Percentiles rank a stretch among this genome's conserved stretches.
These are phyloP conservation scores for Periglandula ipomoeae DNA, from an alignment of 2,329 filamentous ascomycete species.

Conservation along the genomic window DNA sequence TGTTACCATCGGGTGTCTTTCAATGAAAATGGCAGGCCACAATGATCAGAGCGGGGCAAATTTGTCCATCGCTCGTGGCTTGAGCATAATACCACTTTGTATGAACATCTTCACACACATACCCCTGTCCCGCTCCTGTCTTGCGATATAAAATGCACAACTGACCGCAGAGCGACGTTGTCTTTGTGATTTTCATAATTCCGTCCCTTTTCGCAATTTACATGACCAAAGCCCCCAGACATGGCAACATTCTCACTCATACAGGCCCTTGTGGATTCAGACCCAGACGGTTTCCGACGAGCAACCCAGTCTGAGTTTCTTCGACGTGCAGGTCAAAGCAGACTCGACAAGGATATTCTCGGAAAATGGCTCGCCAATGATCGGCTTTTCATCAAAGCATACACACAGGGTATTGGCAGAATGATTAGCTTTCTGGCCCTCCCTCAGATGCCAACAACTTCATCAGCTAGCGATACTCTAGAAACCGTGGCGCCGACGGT, in stretches of 20 bases:
- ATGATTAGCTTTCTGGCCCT: conserved; percentile 53
- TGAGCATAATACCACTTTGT: too few relatives aligned
- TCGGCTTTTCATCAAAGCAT: conserved; percentile 60
- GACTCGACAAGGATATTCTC: conserved; percentile 44
- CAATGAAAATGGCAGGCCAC: too few relatives aligned
- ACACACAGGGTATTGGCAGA: conserved; percentile 58
- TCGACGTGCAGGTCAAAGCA: conserved; percentile 52
- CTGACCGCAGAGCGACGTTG: too few relatives aligned
- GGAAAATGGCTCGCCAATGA: conserved; percentile 64
- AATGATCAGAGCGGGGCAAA: too few relatives aligned
- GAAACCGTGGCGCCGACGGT: conserved; percentile 36
- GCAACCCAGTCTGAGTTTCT: conserved; percentile 63
- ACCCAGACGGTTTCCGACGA: conserved; percentile 34
- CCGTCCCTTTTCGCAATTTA: too few relatives aligned
- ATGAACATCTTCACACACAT: too few relatives aligned
- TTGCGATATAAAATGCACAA: too few relatives aligned
- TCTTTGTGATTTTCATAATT: too few relatives aligned
- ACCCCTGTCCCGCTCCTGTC: too few relatives aligned
- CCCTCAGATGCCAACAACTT: conserved; percentile 23
- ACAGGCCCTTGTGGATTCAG: conserved; percentile 42
- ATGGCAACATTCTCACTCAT: conserved; percentile 43
- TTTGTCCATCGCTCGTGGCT: too few relatives aligned
- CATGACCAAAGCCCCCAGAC: too few relatives aligned
- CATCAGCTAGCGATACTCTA: neutral
- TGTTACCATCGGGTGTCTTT: too few relatives aligned